Evolutionary conservation across 2,329 filamentous ascomycete species (phyloP), one percentile per base, ranked within the genome.

Genomic region (Fusarium compactum): DNA sequence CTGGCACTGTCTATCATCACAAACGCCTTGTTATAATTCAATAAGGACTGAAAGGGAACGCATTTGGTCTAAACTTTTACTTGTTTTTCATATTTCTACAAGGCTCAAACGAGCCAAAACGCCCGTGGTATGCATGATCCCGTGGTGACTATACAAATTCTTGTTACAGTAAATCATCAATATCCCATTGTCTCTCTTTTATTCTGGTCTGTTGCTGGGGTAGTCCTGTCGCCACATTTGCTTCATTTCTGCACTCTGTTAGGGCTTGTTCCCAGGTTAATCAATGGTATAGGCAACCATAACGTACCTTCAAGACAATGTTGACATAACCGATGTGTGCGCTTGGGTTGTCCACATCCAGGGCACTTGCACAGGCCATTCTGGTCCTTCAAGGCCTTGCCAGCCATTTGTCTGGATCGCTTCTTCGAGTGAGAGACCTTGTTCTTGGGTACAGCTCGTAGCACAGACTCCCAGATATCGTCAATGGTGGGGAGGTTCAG

Each of bases 351-450:
- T 51, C 96, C 97, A 76, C 96, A 99, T 16, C 90, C 93, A 1
- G 95, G 92, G 79, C 96, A 99, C 77, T 90, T 93, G 83, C 94
- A 97, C 74, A 99, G 83, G 57, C 89, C 88, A 69, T 92, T 96
- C 62, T 97, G 90, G 79, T 99, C 96, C 83, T 97, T 93, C 74
- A 99, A 82, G 46, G 91, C 95, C 84, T 99, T 99, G 77, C 96
- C 96, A 25, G 95, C 95, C 91, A 98, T 92, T 78, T 97, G 94
- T 76, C 97, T 90, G 78, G 94, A 91, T 74, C 96, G 89, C 86
- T 94, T 97, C 85, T 96, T 97, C 85, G 93, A 93, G 81, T 99
- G 94, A 44, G 95, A 98, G 34, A 94, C 97, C 88, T 98, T 99
- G 85, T 97, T 98, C 87, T 99, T 99, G 8, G 96, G 96, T 18